These are phyloP conservation scores for Allantophomopsis lycopodina DNA, from an alignment of 2,329 filamentous ascomycete genomes.

Conservation along the genomic window DNA sequence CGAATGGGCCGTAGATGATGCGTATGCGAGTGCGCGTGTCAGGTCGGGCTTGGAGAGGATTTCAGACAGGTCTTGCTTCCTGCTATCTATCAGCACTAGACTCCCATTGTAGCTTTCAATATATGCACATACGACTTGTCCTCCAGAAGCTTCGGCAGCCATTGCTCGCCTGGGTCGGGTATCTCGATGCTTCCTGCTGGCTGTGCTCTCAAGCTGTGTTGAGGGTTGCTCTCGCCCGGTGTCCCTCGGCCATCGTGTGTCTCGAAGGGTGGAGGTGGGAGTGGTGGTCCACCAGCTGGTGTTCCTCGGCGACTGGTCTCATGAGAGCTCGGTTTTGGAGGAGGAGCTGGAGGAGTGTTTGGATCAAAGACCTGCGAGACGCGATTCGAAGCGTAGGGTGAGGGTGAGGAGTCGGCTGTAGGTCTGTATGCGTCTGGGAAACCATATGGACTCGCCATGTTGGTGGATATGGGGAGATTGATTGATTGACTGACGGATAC, in stretches of 20 bases:
- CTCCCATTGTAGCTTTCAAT: conserved; percentile 5
- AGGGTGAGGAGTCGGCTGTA: too few relatives aligned
- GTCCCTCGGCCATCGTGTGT: conserved; percentile 4
- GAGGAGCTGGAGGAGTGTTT: conserved; percentile 50
- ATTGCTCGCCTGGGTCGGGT: conserved; percentile 52
- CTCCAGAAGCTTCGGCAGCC: conserved; percentile 64
- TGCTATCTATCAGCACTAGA: conserved; percentile 19
- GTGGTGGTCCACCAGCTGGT: conserved; percentile 27
- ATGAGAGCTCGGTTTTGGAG: conserved; percentile 58
- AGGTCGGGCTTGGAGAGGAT: conserved; percentile 51
- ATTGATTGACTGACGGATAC: too few relatives aligned
- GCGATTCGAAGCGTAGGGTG: conserved; percentile 6
- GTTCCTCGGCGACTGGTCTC: conserved; percentile 55
- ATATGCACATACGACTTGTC: conserved; percentile 60
- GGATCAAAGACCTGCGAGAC: conserved; percentile 24
- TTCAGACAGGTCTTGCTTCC: conserved; percentile 65
- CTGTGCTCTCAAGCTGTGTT: conserved; percentile 2
- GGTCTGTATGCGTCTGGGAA: too few relatives aligned
- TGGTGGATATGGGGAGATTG: too few relatives aligned
- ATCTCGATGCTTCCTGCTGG: conserved; percentile 21
- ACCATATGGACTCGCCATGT: too few relatives aligned
- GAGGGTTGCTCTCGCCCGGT: conserved; percentile 7
- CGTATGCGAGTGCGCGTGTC: conserved; percentile 61
- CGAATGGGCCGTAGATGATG: conserved; percentile 54
- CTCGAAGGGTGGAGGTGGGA: conserved; percentile 9